These are phyloP conservation scores for Solanum piurae DNA, from an alignment of 257 asterid species.

Conservation along the genomic window DNA sequence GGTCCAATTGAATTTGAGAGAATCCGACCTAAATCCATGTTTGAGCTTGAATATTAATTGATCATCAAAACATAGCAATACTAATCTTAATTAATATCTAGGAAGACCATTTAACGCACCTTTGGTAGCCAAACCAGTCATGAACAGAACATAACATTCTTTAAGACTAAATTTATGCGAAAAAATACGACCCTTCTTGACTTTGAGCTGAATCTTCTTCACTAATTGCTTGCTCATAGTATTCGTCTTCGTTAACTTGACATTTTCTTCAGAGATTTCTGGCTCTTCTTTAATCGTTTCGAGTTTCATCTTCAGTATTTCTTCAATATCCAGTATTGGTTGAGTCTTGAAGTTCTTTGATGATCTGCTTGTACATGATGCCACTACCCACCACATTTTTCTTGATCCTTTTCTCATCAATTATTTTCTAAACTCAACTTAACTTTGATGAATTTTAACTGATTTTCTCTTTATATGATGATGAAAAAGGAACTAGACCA, in stretches of 20 bases:
- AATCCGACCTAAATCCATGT: background rate
- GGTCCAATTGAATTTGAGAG: background rate
- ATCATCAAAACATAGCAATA: background rate
- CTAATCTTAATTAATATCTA: conserved; percentile 16
- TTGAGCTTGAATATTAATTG: background rate
- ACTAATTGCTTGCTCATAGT: background rate
- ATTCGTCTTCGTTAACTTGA: conserved; percentile 3
- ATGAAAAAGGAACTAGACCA: background rate
- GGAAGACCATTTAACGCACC: conserved; percentile 53
- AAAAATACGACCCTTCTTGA: conserved; percentile 28
- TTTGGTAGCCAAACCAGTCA: conserved; percentile 47
- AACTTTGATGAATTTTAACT: background rate
- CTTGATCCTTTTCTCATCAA: conserved; percentile 22
- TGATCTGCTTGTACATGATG: conserved; percentile 25
- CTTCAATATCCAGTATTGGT: conserved; percentile 45
- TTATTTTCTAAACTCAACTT: background rate
- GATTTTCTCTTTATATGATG: background rate
- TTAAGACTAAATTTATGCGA: conserved; percentile 34
- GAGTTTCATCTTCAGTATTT: conserved; percentile 69
- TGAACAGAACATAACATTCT: conserved; percentile 49
- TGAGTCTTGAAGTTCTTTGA: conserved; percentile 28
- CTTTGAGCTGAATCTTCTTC: conserved; percentile 35
- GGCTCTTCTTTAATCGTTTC: conserved; percentile 57
- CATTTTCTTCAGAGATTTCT: conserved; percentile 23
- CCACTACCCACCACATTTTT: conserved; percentile 44